A percentile compares a stretch with the other conserved stretches of the same genome.
These are phyloP conservation scores for Abelmoschus esculentus DNA, from an alignment of 345 rosid species.

Conservation along the genomic window DNA sequence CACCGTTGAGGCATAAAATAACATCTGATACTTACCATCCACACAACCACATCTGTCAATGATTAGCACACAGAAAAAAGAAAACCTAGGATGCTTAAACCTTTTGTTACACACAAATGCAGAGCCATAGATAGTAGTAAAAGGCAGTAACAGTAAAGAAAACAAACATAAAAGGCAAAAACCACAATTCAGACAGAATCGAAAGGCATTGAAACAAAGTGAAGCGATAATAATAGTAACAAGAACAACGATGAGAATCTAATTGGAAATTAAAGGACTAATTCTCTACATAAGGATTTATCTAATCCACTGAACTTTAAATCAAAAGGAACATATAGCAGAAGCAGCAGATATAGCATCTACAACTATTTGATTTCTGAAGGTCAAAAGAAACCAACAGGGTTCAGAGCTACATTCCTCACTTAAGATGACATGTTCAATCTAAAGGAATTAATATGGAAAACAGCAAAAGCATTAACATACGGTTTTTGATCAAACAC, in stretches of 20 bases:
- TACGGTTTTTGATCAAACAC: conserved; percentile 20
- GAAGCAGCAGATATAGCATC: conserved; percentile 35
- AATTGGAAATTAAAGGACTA: neutral
- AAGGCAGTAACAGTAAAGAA: no score
- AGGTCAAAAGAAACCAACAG: conserved; percentile 20
- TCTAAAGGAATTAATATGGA: conserved; percentile 24
- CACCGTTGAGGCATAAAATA: no score
- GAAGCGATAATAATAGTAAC: neutral
- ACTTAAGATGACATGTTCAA: conserved; percentile 11
- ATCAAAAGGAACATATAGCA: conserved; percentile 18
- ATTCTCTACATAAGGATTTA: conserved; percentile 29
- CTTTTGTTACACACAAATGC: no score
- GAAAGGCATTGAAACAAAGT: no score
- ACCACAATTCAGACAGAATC: no score
- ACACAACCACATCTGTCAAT: no score
- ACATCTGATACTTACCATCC: no score
- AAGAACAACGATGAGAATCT: neutral
- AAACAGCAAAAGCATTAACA: conserved; percentile 24
- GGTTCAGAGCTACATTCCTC: conserved; percentile 23
- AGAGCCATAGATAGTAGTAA: no score
- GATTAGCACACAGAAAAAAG: no score
- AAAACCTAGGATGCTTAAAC: no score
- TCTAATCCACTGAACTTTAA: conserved; percentile 28
- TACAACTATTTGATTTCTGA: conserved; percentile 26
- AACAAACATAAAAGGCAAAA: no score